Conservation (phyloP, 2,329 filamentous ascomycete species). For the Uncinocarpus reesii region DNA sequence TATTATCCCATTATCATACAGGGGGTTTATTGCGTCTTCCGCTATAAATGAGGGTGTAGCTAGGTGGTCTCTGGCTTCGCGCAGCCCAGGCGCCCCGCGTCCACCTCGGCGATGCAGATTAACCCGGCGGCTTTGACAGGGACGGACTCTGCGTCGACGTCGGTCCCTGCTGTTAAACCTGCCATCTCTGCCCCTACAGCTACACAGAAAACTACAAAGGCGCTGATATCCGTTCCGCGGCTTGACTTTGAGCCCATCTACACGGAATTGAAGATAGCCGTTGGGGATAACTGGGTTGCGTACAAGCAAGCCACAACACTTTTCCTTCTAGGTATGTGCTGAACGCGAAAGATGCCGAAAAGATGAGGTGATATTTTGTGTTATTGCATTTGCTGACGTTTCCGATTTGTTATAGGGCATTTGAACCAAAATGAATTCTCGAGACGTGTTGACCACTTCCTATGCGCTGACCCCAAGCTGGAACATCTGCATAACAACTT, state of each 20-base stretch:
- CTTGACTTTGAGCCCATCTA: slow-evolving; percentile 55
- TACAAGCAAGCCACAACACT: slow-evolving; percentile 50
- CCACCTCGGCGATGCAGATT: slow-evolving; percentile 35
- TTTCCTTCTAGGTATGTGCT: slow-evolving; percentile 46
- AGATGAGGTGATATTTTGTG: too few relatives aligned
- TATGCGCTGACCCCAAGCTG: slow-evolving; percentile 43
- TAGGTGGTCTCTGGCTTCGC: slow-evolving; percentile 30
- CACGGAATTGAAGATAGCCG: slow-evolving; percentile 48
- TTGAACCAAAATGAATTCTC: slow-evolving; percentile 53
- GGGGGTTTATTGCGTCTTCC: slow-evolving; percentile 11
- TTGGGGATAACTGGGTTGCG: slow-evolving; percentile 50
- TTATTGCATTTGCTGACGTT: slow-evolving; percentile 14
- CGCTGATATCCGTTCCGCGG: slow-evolving; percentile 46
- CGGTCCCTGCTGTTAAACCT: slow-evolving; percentile 26
- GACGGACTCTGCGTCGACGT: slow-evolving; percentile 30
- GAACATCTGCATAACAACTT: slow-evolving; percentile 55
- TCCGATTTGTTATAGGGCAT: slow-evolving; percentile 35
- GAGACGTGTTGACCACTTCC: slow-evolving; percentile 46
- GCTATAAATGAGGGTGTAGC: slow-evolving; percentile 33
- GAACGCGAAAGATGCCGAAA: slow-evolving; percentile 4
- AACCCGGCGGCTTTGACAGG: slow-evolving; percentile 38
- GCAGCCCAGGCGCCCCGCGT: slow-evolving; percentile 29
- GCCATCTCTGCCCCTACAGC: slow-evolving; percentile 18
- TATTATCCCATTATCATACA: slow-evolving; percentile 3
- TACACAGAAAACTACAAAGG: slow-evolving; percentile 42